These are phyloP conservation scores for Debaryomyces psychrophilus DNA, from an alignment of 1,139 yeast genomes.

Conservation along the genomic window DNA sequence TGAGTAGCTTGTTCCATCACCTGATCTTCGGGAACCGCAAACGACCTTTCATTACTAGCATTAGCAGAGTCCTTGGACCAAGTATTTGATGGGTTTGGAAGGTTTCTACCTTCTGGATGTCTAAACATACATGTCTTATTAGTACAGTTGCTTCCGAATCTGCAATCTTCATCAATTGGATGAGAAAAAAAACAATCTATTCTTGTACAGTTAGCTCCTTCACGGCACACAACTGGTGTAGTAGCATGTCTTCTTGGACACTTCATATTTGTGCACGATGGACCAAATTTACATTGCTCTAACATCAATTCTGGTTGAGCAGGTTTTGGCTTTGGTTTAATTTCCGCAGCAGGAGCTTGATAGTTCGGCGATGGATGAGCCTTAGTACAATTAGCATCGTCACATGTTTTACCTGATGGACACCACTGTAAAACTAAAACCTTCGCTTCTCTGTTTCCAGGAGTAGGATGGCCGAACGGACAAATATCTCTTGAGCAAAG, in stretches of 20 bases:
- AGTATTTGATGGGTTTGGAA: constrained; percentile 34
- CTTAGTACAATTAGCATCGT: constrained; percentile 60
- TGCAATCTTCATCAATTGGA: constrained; percentile 77
- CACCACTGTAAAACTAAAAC: constrained; percentile 78
- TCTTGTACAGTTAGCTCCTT: constrained; percentile 75
- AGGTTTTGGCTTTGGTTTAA: constrained; percentile 18
- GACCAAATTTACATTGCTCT: constrained; percentile 82
- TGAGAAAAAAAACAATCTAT: constrained; percentile 82
- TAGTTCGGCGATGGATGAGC: constrained; percentile 80
- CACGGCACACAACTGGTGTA: constrained; percentile 73
- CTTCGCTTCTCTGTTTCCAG: constrained; percentile 73
- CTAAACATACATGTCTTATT: constrained; percentile 69
- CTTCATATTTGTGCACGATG: constrained; percentile 70
- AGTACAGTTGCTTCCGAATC: constrained; percentile 74
- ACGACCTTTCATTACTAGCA: constrained; percentile 58
- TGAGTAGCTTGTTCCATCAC: constrained; percentile 72
- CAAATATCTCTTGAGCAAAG: constrained; percentile 77
- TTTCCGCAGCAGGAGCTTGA: constrained; percentile 34
- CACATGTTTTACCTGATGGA: constrained; percentile 65
- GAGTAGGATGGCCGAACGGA: constrained; percentile 91
- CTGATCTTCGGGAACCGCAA: constrained; percentile 79
- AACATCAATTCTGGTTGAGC: constrained; percentile 52
- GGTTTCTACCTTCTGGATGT: constrained; percentile 75
- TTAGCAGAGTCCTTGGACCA: constrained; percentile 42
- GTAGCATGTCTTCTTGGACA: constrained; percentile 88